A percentile compares a stretch with the other conserved stretches of the same genome.
Evolutionary conservation across 2,329 filamentous ascomycete species (phyloP).

Genomic region (Torrubiellomyces zombiae): DNA sequence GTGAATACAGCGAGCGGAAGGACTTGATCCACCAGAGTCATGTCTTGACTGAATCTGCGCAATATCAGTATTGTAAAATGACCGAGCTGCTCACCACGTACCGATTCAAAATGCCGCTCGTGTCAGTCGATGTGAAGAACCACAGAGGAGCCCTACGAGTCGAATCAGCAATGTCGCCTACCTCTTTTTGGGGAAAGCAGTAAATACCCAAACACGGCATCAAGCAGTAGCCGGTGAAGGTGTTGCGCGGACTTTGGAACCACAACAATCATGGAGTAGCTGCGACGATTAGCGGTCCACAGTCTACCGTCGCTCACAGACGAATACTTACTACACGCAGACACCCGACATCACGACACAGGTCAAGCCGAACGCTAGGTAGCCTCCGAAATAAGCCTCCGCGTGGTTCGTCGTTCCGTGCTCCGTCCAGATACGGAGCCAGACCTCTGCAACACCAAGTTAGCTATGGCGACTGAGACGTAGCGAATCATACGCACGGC

Average conservation of each 20-base stretch:
- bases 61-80: too few relatives aligned
- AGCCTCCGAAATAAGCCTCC: slow-evolving; percentile 2
- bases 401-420: slow-evolving; percentile 1
- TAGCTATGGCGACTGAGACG: too few relatives aligned
- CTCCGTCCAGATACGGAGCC: slow-evolving; percentile 3
- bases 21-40: slow-evolving; percentile 4
- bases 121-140: slow-evolving; percentile 3
- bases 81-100: too few relatives aligned
- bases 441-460: slow-evolving; percentile 1
- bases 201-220: slow-evolving; percentile 1
- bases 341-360: neutral
- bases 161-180: neutral
- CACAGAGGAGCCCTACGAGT: slow-evolving; percentile 1
- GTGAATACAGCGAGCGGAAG: slow-evolving; percentile 2
- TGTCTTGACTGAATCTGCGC: slow-evolving; percentile 6
- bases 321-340: slow-evolving; percentile 1
- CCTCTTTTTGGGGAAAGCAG: neutral
- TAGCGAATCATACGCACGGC: slow-evolving; percentile 1
- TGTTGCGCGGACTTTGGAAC: slow-evolving; percentile 2
- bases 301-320: too few relatives aligned
- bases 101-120: slow-evolving; percentile 1
- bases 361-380: slow-evolving; percentile 1
- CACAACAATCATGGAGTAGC: slow-evolving; percentile 2
- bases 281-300: neutral
- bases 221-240: slow-evolving; percentile 3